Evolutionary conservation across 352 stramenopile genomes (phyloP).

Genomic region (Phytophthora meadii): DNA sequence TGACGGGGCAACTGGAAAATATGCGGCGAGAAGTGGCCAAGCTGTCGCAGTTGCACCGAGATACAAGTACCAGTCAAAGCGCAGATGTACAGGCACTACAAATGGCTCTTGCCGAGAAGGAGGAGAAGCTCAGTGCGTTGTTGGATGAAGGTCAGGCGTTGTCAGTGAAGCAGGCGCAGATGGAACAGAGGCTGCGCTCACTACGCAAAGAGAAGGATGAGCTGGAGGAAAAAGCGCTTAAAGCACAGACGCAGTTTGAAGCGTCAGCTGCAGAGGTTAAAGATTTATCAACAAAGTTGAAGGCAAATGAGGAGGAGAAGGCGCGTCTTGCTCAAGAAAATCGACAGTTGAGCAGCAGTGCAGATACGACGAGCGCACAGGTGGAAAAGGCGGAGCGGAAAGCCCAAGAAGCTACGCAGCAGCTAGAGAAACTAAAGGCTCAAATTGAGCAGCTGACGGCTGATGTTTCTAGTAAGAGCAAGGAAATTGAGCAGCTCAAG

Average conservation of each 20-base stretch:
- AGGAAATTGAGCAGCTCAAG: constrained; percentile 52
- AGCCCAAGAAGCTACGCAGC: constrained; percentile 16
- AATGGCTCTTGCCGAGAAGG: constrained; percentile 71
- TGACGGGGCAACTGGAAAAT: constrained; percentile 73
- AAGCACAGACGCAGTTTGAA: constrained; percentile 65
- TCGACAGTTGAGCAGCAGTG: constrained; percentile 28
- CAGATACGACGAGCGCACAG: constrained; percentile 35
- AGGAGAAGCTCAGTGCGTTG: constrained; percentile 70
- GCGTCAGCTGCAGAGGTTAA: constrained; percentile 53
- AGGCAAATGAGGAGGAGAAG: constrained; percentile 59
- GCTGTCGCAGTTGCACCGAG: constrained; percentile 52
- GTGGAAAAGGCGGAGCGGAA: constrained; percentile 44
- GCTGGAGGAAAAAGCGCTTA: constrained; percentile 63
- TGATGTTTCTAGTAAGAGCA: constrained; percentile 42
- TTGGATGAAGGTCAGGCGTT: constrained; percentile 80
- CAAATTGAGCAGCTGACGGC: constrained; percentile 39
- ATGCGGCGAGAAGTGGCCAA: constrained; percentile 67
- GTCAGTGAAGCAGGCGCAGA: constrained; percentile 79
- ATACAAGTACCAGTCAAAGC: constrained; percentile 39
- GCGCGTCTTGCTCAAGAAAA: constrained; percentile 52
- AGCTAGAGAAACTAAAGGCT: constrained; percentile 32
- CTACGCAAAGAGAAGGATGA: constrained; percentile 86
- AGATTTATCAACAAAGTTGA: constrained; percentile 52
- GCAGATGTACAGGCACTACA: constrained; percentile 69
- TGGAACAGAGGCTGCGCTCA: constrained; percentile 71